Percentiles rank a stretch among this genome's conserved stretches.
phyloP scores from a whole-genome alignment of 2,329 filamentous ascomycete genomes.

The Nemania abortiva region DNA sequence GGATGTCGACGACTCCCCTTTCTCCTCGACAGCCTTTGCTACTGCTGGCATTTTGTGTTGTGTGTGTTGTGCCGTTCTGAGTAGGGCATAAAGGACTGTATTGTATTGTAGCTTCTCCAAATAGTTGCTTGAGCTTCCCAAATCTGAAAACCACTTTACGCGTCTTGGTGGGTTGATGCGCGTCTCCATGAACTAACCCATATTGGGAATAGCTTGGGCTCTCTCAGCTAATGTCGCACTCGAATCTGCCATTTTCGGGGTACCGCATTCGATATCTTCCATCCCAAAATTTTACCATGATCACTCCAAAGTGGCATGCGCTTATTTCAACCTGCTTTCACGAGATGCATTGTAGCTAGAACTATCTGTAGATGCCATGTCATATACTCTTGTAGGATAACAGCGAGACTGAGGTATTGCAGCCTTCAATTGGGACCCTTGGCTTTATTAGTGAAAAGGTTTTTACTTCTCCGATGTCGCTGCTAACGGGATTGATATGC shows the following conservation, averaged over 20 bases:
- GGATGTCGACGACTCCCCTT: slow-evolving; percentile 71
- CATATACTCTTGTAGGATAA: background rate
- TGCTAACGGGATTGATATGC: background rate
- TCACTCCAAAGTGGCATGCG: background rate
- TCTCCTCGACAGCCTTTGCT: slow-evolving; percentile 60
- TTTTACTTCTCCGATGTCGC: slow-evolving; percentile 31
- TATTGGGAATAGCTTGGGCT: background rate
- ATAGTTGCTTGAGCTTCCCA: slow-evolving; percentile 8
- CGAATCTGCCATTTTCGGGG: no score
- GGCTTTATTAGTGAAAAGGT: background rate
- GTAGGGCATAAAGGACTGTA: background rate
- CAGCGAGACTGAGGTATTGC: background rate
- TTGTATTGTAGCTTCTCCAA: background rate
- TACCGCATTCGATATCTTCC: background rate
- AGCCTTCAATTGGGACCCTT: background rate
- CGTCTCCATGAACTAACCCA: background rate
- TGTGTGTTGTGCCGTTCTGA: background rate
- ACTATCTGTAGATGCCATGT: background rate
- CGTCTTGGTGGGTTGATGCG: slow-evolving; percentile 38
- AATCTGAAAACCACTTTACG: slow-evolving; percentile 49
- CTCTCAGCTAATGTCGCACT: background rate
- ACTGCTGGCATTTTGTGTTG: slow-evolving; percentile 59
- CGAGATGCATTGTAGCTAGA: background rate
- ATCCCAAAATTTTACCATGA: background rate
- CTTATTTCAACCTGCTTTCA: background rate